phyloP scores from a whole-genome alignment of 495 filamentous ascomycete genomes.

The Lentithecium fluviatile region DNA sequence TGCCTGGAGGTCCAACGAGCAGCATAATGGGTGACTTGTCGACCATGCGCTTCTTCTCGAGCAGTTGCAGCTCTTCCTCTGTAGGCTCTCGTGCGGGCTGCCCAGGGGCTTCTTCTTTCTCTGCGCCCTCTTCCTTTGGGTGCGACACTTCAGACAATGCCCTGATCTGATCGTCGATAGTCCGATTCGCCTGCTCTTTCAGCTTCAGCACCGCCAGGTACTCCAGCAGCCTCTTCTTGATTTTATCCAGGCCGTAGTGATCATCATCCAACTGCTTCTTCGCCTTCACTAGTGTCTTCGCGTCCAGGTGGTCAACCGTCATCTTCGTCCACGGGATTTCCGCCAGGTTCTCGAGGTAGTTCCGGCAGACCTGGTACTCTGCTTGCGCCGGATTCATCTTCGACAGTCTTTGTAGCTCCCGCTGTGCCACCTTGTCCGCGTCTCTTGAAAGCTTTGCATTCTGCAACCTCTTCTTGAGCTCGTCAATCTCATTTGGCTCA shows the following conservation, averaged over 20 bases:
- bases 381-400: constrained; percentile 95
- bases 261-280: constrained; percentile 92
- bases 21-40: constrained; percentile 97
- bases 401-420: constrained; percentile 82
- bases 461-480: constrained; percentile 81
- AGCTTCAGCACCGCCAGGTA: constrained; percentile 93
- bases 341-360: constrained; percentile 91
- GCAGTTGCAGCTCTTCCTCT: constrained; percentile 56
- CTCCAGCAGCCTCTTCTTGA: constrained; percentile 93
- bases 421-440: constrained; percentile 81
- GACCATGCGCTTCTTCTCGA: constrained; percentile 70
- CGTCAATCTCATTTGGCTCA: constrained; percentile 73
- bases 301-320: constrained; percentile 85
- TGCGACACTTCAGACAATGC: constrained; percentile 14
- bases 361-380: constrained; percentile 88
- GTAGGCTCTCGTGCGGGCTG: constrained; percentile 7
- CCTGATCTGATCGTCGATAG: constrained; percentile 70
- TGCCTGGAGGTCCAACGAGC: constrained; percentile 90
- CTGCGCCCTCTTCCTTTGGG: constrained; percentile 5
- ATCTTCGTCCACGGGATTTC: constrained; percentile 91
- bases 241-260: constrained; percentile 94
- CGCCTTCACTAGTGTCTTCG: constrained; percentile 72
- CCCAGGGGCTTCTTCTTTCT: constrained; percentile 7
- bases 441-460: constrained; percentile 74
- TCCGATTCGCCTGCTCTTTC: constrained; percentile 83